Conservation (phyloP, 2,329 filamentous ascomycete species). For the Mycosphaerella sp. region DNA sequence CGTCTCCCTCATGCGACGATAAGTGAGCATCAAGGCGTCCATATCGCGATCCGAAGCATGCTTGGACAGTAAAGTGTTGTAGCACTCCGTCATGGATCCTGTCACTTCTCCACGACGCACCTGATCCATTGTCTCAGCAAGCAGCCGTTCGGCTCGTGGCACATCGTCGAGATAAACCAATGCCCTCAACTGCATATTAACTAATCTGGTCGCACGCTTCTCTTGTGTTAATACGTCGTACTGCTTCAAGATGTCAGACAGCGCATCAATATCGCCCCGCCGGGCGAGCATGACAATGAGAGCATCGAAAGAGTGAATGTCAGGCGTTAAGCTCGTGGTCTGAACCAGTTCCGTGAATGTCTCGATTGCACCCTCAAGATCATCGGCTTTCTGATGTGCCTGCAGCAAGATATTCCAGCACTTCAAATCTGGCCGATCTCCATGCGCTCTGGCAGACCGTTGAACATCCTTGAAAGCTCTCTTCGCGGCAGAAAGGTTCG, state of each 20-base stretch:
- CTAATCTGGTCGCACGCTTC: constrained; percentile 51
- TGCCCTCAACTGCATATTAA: constrained; percentile 60
- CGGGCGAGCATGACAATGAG: constrained; percentile 66
- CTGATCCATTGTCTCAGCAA: constrained; percentile 47
- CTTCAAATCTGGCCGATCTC: constrained; percentile 46
- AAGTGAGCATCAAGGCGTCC: constrained; percentile 48
- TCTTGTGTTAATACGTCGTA: constrained; percentile 53
- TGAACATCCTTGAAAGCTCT: constrained; percentile 58
- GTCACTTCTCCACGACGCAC: constrained; percentile 40
- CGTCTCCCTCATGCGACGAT: constrained; percentile 50
- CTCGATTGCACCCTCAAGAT: constrained; percentile 60
- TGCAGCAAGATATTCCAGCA: constrained; percentile 75
- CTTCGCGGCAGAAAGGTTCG: constrained; percentile 55
- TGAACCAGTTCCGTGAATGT: constrained; percentile 58
- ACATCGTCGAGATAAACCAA: constrained; percentile 46
- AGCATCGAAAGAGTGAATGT: constrained; percentile 61
- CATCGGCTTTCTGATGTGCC: constrained; percentile 59
- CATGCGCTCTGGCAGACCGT: constrained; percentile 24
- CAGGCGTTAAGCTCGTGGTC: constrained; percentile 45
- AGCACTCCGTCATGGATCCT: constrained; percentile 57
- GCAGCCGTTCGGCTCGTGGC: constrained; percentile 45
- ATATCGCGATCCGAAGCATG: constrained; percentile 60
- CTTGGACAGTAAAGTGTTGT: constrained; percentile 70
- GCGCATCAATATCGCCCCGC: constrained; percentile 66
- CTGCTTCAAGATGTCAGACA: constrained; percentile 56